A percentile compares a stretch with the other conserved stretches of the same genome.
Conservation (phyloP, 2,329 filamentous ascomycete genomes). For the Colletotrichum lentis region DNA sequence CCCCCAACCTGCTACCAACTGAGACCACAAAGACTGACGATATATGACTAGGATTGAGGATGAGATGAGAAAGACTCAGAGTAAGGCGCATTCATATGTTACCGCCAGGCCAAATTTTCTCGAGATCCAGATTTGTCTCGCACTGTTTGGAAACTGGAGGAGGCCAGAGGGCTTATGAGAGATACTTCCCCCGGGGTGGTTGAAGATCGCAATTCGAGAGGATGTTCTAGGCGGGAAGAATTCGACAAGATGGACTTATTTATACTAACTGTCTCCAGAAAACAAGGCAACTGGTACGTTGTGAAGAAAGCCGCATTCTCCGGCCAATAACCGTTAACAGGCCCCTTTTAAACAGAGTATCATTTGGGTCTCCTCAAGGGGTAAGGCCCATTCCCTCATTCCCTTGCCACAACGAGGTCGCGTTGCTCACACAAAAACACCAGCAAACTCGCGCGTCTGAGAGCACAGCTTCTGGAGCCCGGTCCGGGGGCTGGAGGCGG, state of each 20-base stretch:
- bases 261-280: constrained; percentile 65
- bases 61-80: constrained; percentile 99
- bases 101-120: too few species aligned
- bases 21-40: constrained; percentile 39
- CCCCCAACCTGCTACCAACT: not conserved
- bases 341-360: constrained; percentile 72
- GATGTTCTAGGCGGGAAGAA: not conserved
- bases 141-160: not conserved
- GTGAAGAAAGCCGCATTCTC: not conserved
- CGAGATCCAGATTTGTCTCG: not conserved
- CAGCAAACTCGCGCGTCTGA: constrained; percentile 93
- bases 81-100: constrained; percentile 60
- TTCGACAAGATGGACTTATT: not conserved
- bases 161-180: too few species aligned
- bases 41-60: constrained; percentile 85
- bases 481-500: constrained; percentile 79
- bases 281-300: constrained; percentile 96
- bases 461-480: constrained; percentile 93
- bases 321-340: constrained; percentile 14
- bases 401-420: not conserved
- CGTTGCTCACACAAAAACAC: not conserved
- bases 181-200: not conserved
- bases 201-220: not conserved
- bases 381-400: constrained; percentile 57
- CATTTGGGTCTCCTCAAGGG: constrained; percentile 97